Conservation (phyloP, 805 yeast genomes). For the Phaffomyces thermotolerans region DNA sequence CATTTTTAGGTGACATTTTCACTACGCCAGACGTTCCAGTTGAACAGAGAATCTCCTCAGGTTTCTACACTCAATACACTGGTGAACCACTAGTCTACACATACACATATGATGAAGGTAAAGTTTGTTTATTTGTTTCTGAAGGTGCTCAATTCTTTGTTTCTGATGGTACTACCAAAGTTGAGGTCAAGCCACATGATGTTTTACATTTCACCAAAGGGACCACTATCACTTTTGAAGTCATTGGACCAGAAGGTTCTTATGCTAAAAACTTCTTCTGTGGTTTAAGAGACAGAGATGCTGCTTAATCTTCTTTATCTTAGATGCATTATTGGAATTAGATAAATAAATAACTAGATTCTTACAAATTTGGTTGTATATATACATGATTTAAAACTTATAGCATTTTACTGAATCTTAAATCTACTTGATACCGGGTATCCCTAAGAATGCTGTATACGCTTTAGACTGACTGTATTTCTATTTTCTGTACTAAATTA, state of each 20-base stretch:
- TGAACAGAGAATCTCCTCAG: constrained; percentile 55
- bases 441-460: no score
- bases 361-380: background rate
- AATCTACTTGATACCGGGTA: no score
- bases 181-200: constrained; percentile 55
- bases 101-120: constrained; percentile 65
- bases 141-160: constrained; percentile 50
- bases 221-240: constrained; percentile 57
- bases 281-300: constrained; percentile 48
- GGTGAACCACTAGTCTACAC: constrained; percentile 65
- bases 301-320: constrained; percentile 14
- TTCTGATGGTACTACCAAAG: constrained; percentile 56
- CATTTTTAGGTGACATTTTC: constrained; percentile 62
- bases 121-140: constrained; percentile 57
- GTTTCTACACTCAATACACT: constrained; percentile 62
- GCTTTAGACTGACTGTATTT: no score
- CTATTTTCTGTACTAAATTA: no score
- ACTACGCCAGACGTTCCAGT: constrained; percentile 54
- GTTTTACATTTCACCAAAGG: constrained; percentile 64
- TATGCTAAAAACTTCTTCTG: constrained; percentile 60
- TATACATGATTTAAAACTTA: no score
- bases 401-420: no score
- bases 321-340: constrained; percentile 1
- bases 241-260: constrained; percentile 36
- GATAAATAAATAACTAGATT: constrained; percentile 1